Evolutionary conservation across 305 asterid genomes (phyloP).

Genomic region (Plantago lanceolata): DNA sequence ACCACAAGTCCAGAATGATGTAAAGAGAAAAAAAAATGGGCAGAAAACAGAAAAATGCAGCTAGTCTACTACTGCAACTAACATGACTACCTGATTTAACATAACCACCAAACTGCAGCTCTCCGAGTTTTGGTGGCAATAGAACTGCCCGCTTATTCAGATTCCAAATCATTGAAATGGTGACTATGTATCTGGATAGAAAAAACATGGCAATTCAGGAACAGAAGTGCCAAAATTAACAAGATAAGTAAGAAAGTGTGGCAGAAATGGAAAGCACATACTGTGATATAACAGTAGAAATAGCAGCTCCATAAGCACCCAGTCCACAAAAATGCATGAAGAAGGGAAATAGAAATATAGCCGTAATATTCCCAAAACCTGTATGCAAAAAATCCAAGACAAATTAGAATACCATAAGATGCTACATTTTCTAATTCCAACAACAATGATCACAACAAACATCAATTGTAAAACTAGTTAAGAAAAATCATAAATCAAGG

Average conservation of each 20-base stretch:
- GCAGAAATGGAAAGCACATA: conserved; percentile 36
- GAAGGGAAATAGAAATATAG: conserved; percentile 71
- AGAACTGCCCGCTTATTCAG: conserved; percentile 63
- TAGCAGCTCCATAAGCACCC: conserved; percentile 96
- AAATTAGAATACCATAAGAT: background rate
- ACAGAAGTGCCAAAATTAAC: conserved; percentile 20
- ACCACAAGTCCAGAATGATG: conserved; percentile 10
- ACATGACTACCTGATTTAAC: conserved; percentile 67
- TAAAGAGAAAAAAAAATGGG: background rate
- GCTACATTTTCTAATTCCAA: background rate
- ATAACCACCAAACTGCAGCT: conserved; percentile 71
- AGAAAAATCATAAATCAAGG: conserved; percentile 11
- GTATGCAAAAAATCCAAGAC: conserved; percentile 30
- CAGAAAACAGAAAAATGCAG: background rate
- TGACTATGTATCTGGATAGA: conserved; percentile 56
- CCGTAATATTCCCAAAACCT: conserved; percentile 79
- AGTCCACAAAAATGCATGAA: conserved; percentile 53
- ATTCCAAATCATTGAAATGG: conserved; percentile 68
- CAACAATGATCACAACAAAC: background rate
- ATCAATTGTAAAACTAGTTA: background rate
- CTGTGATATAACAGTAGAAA: conserved; percentile 88
- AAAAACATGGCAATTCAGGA: conserved; percentile 15
- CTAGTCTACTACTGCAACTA: background rate
- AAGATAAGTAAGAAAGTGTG: conserved; percentile 11
- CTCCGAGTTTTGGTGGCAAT: conserved; percentile 71